Evolutionary conservation across 768 basidiomycete species (phyloP), one percentile per base, ranked within the genome.

Genomic region (Boletus sp.): DNA sequence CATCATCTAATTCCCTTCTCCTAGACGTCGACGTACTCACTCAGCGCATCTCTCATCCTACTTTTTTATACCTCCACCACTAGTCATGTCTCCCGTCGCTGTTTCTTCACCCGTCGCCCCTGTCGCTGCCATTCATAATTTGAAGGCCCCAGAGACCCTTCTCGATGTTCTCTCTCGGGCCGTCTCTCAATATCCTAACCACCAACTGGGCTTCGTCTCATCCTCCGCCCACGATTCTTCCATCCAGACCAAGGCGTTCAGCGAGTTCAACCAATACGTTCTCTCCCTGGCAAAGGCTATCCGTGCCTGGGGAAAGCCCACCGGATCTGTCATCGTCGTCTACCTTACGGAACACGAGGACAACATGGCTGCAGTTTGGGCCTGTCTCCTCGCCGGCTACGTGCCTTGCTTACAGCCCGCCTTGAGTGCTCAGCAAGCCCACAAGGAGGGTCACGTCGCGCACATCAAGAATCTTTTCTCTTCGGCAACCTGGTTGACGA

Each of bases 301-400:
- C 33, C 53, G 55, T 32, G 39, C 51, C 3, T 67, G 64, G 70
- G 58, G 52, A 2, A 69, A 61, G 34, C 65, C 70, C 23, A 6
- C 51, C 1, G 68, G 68, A 0, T 67, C 68, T 1, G 29, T 69
- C n/a, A 10, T 71, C 3, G 57, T 69, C 9, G 55, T 70, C 0
- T 70, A 70, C 46, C 55, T 70, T 21, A 70, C 68, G 0, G 70
- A 70, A 40, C 69, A 70, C 27, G 68, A 70, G 46, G 70, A 70
- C 39, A 70, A 71, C 35, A 70, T 71, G 69, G 58, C 56, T 3
- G 70, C 69, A 4, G 53, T 70, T 13, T 70, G 69, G 69, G 68
- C 69, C 0, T 70, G 66, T 47, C 51, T 70, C 1, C 53, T 70
- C 15, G 70, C 68, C 5, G 69, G 69, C n/a, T 64, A 58, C 49